Base-by-base conservation (phyloP, 1,284 basidiomycete species). In the Taiwanofungus camphoratus region DNA sequence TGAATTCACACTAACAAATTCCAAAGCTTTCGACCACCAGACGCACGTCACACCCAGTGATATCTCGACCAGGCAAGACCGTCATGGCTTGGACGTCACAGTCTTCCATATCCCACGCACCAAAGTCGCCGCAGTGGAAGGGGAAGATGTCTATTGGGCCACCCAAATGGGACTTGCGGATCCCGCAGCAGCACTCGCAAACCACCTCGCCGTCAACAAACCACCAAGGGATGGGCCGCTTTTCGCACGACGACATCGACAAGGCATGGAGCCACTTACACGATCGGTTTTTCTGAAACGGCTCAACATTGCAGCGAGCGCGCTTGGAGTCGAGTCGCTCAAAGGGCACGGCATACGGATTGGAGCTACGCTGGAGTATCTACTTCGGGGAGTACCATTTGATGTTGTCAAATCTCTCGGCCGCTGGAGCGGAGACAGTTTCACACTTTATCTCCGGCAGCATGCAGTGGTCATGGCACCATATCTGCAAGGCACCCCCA, bases 341-440 rank as follows among this genome's bases (percentile, higher is more conserved):
- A 53, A 63, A 29, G 62, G 61, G 0, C 67, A 70, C 48, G 57
- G 64, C 12, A 63, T 71, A 20, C 53, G 59, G 3, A 71, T 70
- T 26, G 64, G 69, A 0, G 51, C 59, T 0, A 69, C 65, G 0
- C 56, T 71, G 0, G 59, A 65, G 39, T 67, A 65, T 39, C 61
- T 70, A 0, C 52, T 69, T 2, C 40, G 58, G 4, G 60, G 64
- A 0, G 27, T 63, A 0, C 60, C 65, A 2, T 65, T 68, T 27
- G 61, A 67, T 1, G 59, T 56, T 0, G 51, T 69, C 11, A 61
- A 63, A 33, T 41, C 53, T 0, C 61, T 56, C n/a, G 65, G 66
- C 0, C 39, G 58, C 0, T 68, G 65, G 67, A 34, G 45, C 0
- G 60, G 62, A 21, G 60, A 66, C 2, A 49, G 64, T 0, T 69